Percentiles rank a stretch among this genome's conserved stretches.
These are phyloP conservation scores for Cucumis cinereus DNA, from an alignment of 306 rosid genomes.

Conservation along the genomic window DNA sequence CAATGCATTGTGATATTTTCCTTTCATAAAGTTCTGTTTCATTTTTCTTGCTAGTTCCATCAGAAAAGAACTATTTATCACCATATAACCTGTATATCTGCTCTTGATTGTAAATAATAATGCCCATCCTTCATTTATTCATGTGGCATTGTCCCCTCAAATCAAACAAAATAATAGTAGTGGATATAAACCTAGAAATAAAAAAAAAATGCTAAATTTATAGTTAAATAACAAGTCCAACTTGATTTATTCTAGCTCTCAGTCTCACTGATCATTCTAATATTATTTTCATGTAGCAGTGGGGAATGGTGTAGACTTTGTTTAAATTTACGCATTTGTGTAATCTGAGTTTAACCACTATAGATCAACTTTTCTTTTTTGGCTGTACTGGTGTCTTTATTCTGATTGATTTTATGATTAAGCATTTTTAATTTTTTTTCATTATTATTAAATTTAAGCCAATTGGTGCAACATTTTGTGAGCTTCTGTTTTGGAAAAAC, in stretches of 20 bases:
- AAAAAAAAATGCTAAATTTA: not conserved
- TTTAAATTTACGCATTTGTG: not conserved
- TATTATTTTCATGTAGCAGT: not conserved
- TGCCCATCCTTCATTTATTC: not conserved
- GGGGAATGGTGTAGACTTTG: not conserved
- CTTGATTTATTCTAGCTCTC: not conserved
- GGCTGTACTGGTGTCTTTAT: not conserved
- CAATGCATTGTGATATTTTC: not conserved
- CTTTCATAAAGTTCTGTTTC: not conserved
- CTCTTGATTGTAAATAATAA: not conserved
- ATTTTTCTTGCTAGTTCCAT: not conserved
- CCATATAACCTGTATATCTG: not conserved
- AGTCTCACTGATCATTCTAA: not conserved
- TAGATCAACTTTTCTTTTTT: not conserved
- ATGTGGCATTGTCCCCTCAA: not conserved
- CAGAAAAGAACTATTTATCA: not conserved
- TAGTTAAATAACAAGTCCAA: not conserved
- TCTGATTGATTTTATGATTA: not conserved
- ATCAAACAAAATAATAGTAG: not conserved
- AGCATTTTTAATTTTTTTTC: too few relatives aligned
- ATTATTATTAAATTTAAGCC: too few relatives aligned
- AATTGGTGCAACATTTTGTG: not conserved
- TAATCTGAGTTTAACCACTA: not conserved
- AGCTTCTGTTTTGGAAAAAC: not conserved
- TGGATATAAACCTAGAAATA: not conserved